A percentile compares a stretch with the other conserved stretches of the same genome.
Evolutionary conservation across 1,284 basidiomycete species (phyloP).

Genomic region (Apiotrichum mycotoxinovorans): DNA sequence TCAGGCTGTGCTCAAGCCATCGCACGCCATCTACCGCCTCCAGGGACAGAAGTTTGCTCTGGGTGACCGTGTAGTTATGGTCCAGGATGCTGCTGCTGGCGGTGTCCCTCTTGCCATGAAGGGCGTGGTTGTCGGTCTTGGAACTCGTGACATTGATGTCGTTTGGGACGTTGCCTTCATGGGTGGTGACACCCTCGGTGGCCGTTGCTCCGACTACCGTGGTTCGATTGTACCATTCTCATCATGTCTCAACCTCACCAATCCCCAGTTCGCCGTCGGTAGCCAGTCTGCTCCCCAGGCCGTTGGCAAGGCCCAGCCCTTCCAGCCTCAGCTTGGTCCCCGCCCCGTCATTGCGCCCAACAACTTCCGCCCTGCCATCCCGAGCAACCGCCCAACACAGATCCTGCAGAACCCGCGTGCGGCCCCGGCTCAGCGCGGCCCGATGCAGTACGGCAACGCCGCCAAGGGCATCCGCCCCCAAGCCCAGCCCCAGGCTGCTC

Average conservation of each 20-base stretch:
- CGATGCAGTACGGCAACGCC: slow-evolving; percentile 44
- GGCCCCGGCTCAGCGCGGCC: slow-evolving; percentile 6
- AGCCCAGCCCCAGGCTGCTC: slow-evolving; percentile 1
- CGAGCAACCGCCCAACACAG: slow-evolving; percentile 41
- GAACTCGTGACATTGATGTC: slow-evolving; percentile 84
- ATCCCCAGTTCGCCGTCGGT: slow-evolving; percentile 73
- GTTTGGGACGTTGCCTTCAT: slow-evolving; percentile 96
- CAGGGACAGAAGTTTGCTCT: slow-evolving; percentile 86
- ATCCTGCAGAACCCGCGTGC: slow-evolving; percentile 62
- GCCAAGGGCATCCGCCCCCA: slow-evolving; percentile 37
- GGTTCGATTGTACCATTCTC: slow-evolving; percentile 80
- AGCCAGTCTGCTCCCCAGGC: slow-evolving; percentile 49
- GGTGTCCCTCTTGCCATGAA: slow-evolving; percentile 86
- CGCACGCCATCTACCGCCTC: slow-evolving; percentile 82
- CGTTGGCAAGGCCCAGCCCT: slow-evolving; percentile 48
- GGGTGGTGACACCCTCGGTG: slow-evolving; percentile 81
- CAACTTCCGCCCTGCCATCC: slow-evolving; percentile 60
- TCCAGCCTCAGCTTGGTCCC: slow-evolving; percentile 66
- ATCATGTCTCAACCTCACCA: slow-evolving; percentile 77
- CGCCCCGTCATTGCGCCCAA: slow-evolving; percentile 60
- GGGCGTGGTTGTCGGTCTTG: slow-evolving; percentile 89
- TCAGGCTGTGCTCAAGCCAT: slow-evolving; percentile 90
- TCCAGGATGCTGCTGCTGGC: slow-evolving; percentile 78
- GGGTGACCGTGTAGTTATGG: slow-evolving; percentile 95
- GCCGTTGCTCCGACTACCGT: slow-evolving; percentile 84